Base-by-base conservation (phyloP, 176 grass and related monocot species). In the Raddia distichophylla region DNA sequence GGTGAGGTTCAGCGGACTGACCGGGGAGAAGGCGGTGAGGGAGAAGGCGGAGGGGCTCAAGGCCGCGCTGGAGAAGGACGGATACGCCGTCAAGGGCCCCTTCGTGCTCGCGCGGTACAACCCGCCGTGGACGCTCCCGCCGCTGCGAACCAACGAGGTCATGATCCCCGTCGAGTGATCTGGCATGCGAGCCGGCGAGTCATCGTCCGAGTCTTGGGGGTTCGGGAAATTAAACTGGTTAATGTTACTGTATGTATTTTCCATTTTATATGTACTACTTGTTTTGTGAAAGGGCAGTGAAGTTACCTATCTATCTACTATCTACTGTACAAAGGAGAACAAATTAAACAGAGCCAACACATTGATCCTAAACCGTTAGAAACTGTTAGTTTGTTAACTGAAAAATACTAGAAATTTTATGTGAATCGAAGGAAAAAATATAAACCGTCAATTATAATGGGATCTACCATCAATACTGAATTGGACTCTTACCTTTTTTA, bases 141-240 rank as follows among this genome's bases (percentile, higher is more conserved):
- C 88, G n/a, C 90, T 98, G 15, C 86, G 95, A 71, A 95, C 92
- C 75, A 98, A 98, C 69, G 92, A 95, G 73, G 80, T 98, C 79
- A 98, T 98, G 95, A 72, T 95, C 77, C 95, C 95, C 42, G 64
- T 98, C 3, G 84, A 95, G 59, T 97, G 54, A 91, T 68, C 7
- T 33, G 47, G 5, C 52, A 0, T 2, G 42, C 45, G 43, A 10
- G 16, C 6, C 67, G n/a, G 20, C 18, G 54, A 15, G n/a, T 45
- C 71, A 7, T 12, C 13, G 11, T 22, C 10, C 10, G 19, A 37
- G 16, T 37, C 3, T 60, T 59, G 3, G 42, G 53, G 9, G 22
- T 60, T 59, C 37, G 42, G 53, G 9, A 60, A n/a, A 27, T 27
- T 27, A 27, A 60, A 27, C 1, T 60, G 8, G 42, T n/a, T 27